Percentiles rank a stretch among this genome's conserved stretches.
These are phyloP conservation scores for Botrytis fabae DNA, from an alignment of 2,329 filamentous ascomycete species.

Conservation along the genomic window DNA sequence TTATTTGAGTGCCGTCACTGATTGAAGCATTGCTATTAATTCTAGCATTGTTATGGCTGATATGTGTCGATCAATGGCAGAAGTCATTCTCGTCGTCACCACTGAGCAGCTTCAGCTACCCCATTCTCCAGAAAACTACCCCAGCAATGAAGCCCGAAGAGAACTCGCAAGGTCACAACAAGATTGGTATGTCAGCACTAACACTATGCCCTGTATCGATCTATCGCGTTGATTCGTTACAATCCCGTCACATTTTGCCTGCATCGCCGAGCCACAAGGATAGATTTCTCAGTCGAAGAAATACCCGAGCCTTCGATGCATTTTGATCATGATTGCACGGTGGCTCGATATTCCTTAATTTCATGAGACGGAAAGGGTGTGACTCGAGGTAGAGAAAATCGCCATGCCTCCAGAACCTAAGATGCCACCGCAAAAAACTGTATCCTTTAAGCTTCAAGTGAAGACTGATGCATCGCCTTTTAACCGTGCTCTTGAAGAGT, in stretches of 20 bases:
- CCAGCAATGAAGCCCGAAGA: no score
- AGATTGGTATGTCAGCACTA: conserved; percentile 10
- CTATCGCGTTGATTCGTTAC: background rate
- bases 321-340: background rate
- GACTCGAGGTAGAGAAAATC: background rate
- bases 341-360: background rate
- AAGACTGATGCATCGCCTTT: background rate
- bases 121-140: no score
- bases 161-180: no score
- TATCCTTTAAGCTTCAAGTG: background rate
- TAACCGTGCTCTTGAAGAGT: conserved; percentile 7
- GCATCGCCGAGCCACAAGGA: background rate
- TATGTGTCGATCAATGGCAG: background rate
- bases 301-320: background rate
- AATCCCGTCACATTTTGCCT: background rate
- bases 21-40: background rate
- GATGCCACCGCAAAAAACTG: background rate
- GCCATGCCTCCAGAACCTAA: background rate
- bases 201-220: background rate
- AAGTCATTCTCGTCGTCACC: no score
- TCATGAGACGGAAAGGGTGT: background rate
- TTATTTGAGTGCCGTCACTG: background rate
- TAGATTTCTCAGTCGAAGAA: background rate
- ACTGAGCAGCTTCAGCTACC: no score
- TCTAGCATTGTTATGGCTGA: background rate